Evolutionary conservation across 768 basidiomycete genomes (phyloP), one percentile per base, ranked within the genome.

Genomic region (Suillus variegatus): DNA sequence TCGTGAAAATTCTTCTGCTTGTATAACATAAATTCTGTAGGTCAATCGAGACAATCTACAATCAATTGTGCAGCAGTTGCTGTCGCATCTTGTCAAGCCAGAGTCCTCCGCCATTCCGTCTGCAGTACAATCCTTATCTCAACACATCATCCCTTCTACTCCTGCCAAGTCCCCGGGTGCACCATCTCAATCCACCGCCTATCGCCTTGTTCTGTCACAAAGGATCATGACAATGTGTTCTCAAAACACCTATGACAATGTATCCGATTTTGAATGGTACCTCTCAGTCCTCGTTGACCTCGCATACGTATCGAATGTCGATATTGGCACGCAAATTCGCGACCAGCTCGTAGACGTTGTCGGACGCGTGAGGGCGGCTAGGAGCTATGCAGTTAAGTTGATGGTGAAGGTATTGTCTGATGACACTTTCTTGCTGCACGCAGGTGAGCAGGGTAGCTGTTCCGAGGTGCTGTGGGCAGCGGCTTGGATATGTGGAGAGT

Each of bases 181-280:
- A 1, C 87, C 93, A 0, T 84, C 84, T 12, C 88, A 93, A 71
- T 91, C 93, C 0, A 84, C 93, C 0, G 88, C 93, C 2, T 99
- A 99, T 73, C 92, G 97, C 20, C 83, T 95, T 25, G 86, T 88
- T 51, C 85, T 99, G 40, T 85, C 93, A 10, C 88, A 91, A 68
- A 85, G 88, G 20, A 92, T 99, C 67, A 82, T 99, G n/a, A 79
- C 82, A n/a, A 92, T 99, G 70, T 91, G 93, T 64, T 91, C 93
- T 2, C 85, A 87, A 63, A 88, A 88, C 44, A 91, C 90, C 25
- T 99, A 97, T 74, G 88, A 90, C 61, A 91, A 95, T 71, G 84
- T 99, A 35, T 83, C 85, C 54, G 96, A 98, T 78, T 99, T 99
- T 73, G 94, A 98, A 73, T 99, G 97, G 97, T 97, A 95, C 75